Percentiles rank a stretch among this genome's conserved stretches.
Evolutionary conservation across 192 early-diverging fungal genomes (phyloP).

Genomic region (Funneliformis mosseae): DNA sequence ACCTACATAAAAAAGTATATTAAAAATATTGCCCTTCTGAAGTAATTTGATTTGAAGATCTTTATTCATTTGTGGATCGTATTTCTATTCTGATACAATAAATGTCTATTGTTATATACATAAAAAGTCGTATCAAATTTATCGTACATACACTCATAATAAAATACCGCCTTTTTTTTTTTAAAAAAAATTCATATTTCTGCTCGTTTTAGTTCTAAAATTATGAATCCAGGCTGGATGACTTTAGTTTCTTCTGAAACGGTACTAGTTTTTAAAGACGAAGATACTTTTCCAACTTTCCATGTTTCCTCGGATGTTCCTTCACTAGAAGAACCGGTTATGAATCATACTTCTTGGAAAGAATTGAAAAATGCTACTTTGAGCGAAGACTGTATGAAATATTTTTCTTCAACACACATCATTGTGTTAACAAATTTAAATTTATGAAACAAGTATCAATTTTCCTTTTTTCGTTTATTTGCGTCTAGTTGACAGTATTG

Average conservation of each 20-base stretch:
- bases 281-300: neutral
- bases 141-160: too few species aligned
- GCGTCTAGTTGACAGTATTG: neutral
- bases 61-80: too few species aligned
- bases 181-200: too few species aligned
- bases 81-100: too few species aligned
- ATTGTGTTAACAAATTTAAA: neutral
- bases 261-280: slow-evolving; percentile 10
- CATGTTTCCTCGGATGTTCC: neutral
- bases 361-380: slow-evolving; percentile 3
- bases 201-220: neutral
- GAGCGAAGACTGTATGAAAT: slow-evolving; percentile 3
- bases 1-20: too few species aligned
- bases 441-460: too few species aligned
- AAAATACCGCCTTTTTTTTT: too few species aligned
- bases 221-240: neutral
- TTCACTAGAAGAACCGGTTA: neutral
- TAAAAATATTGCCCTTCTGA: too few species aligned
- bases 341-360: slow-evolving; percentile 14
- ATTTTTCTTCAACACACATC: neutral
- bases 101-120: too few species aligned
- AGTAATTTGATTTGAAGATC: too few species aligned
- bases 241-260: neutral
- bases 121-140: too few species aligned
- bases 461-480: neutral